Base-by-base conservation (phyloP, 2,329 filamentous ascomycete genomes). In the Plenodomus biglobosus region DNA sequence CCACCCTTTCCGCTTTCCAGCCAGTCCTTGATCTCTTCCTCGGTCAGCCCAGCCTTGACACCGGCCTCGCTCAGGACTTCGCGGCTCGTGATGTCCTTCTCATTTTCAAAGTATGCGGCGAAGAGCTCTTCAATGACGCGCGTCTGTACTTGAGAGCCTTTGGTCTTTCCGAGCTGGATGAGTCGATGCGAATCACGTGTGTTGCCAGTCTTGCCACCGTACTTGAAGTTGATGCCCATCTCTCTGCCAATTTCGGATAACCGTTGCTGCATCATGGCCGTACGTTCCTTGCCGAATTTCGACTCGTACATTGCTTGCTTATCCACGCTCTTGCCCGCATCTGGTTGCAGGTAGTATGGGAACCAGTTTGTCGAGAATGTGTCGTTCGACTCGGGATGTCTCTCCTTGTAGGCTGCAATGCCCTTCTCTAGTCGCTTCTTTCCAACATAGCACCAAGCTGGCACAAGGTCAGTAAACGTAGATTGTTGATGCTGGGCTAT, bases 301-400 rank as follows among this genome's bases (percentile, higher is more conserved):
- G 76, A 64, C 32, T 80, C 74, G 70, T 84, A 91, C 66, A 78
- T 79, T 49, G 75, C 73, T 65, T 78, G 68, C 63, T 84, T 85
- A 60, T 80, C 76, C 48, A 76, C 66, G 59, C 78, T 77, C 38
- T 76, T 75, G 0, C 86, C 80, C 1, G 82, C 76, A 39, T 77
- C 76, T 0, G 88, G 87, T 64, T 92, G 85, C 43, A 95, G 81
- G 69, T 92, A 92, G 75, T 88, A 95, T 1, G 90, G 87, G 52
- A 82, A 79, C 88, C 89, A 95, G 52, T 79, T 80, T 13, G 88
- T 83, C 39, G 78, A 80, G 74, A 95, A 92, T 17, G 80, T 88
- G 72, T 92, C 87, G 34, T 78, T 71, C 8, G 76, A 81, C 3
- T 64, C 59, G 0, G 86, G 84, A 58, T 89, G 77, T 34, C 78